Evolutionary conservation across 805 yeast species (phyloP), one percentile per base, ranked within the genome.

Genomic region (Grigorovia jiainica): DNA sequence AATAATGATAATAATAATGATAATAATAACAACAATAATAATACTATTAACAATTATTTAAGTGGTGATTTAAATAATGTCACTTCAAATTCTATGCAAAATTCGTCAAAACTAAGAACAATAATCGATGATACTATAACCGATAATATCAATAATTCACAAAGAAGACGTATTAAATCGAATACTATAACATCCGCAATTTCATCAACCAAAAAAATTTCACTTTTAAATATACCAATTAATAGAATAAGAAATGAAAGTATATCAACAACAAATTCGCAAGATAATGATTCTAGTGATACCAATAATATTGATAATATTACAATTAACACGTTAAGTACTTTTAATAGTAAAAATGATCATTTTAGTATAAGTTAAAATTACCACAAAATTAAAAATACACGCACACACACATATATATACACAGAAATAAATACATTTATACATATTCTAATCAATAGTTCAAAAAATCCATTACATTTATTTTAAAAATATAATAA

Each of bases 181-280:
- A n/a, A n/a, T n/a, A n/a, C n/a, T n/a, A n/a, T n/a, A n/a, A n/a
- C 38, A 23, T 20, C 57, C 41, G 36, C 50, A 30, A 40, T 40
- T 18, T 19, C 33, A 7, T 27, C 35, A 18, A 25, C 51, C 33
- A 48, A 53, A 18, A 47, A 49, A 29, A 36, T 56, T 7, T 51
- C 64, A 7, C 40, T 60, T 10, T 42, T 55, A 23, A 55, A 52
- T 43, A 57, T 50, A 44, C 64, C 57, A 39, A 55, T 50, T 34
- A 48, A 62, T 21, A 60, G 49, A 43, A 43, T 56, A 29, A 51
- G 63, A 39, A 41, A 48, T n/a, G 40, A 44, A 11, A 35, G 39
- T 19, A 42, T 36, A 2, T n/a, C 35, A 15, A 15, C 35, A 3
- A 21, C 8, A 21, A 21, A 21, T 21, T 21, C 24, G 6, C 24